These are phyloP conservation scores for Aspergillus pseudoglaucus DNA, from an alignment of 2,329 filamentous ascomycete species.

Conservation along the genomic window DNA sequence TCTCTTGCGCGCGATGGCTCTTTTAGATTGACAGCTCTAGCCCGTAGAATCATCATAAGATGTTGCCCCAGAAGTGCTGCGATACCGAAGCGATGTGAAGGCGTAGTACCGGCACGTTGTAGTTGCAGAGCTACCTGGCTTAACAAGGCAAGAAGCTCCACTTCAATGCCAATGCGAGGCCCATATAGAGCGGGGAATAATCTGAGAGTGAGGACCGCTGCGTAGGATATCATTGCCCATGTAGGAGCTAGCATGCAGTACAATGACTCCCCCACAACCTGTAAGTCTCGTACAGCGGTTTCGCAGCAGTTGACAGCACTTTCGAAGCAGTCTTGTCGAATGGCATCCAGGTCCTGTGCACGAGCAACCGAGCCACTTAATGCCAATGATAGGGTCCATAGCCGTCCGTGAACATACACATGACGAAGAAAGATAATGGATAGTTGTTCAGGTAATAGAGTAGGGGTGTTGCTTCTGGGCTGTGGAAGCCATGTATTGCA, in stretches of 20 bases:
- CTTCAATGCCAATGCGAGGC: constrained; percentile 10
- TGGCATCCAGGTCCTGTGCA: constrained; percentile 8
- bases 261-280: constrained; percentile 18
- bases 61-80: constrained; percentile 25
- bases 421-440: constrained; percentile 16
- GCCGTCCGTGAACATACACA: constrained; percentile 21
- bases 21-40: constrained; percentile 1
- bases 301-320: constrained; percentile 22
- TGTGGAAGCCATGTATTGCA: constrained; percentile 14
- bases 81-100: constrained; percentile 23
- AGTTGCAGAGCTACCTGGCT: constrained; percentile 21
- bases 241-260: constrained; percentile 28
- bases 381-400: constrained; percentile 24
- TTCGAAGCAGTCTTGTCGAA: constrained; percentile 24
- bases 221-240: constrained; percentile 28
- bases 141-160: constrained; percentile 21
- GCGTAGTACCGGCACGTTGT: constrained; percentile 20
- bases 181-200: constrained; percentile 19
- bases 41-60: constrained; percentile 19
- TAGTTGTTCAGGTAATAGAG: constrained; percentile 7
- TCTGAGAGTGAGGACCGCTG: constrained; percentile 20
- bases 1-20: too few relatives aligned
- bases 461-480: background rate
- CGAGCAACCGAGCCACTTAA: constrained; percentile 11
- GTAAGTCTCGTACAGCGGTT: constrained; percentile 19